phyloP scores from a whole-genome alignment of 2,329 filamentous ascomycete species.

The Diaporthe citri region DNA sequence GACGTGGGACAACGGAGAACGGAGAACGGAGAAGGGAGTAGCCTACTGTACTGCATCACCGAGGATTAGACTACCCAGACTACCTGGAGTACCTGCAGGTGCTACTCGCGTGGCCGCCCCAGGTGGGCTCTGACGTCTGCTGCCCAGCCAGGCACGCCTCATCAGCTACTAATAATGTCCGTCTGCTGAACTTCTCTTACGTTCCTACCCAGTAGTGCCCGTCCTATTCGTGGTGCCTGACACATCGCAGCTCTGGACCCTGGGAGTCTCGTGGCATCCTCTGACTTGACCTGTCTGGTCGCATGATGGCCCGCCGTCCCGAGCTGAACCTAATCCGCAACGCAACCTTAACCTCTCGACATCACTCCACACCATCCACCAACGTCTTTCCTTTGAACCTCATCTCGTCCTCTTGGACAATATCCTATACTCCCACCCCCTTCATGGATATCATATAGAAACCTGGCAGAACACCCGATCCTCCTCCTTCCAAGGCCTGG shows the following conservation, averaged over 20 bases:
- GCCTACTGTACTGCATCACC: background rate
- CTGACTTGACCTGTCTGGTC: slow-evolving; percentile 43
- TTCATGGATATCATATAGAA: slow-evolving; percentile 27
- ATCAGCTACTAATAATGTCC: background rate
- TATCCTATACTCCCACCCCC: background rate
- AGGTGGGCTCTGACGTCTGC: slow-evolving; percentile 26
- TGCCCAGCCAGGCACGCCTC: slow-evolving; percentile 10
- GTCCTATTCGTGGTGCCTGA: slow-evolving; percentile 9
- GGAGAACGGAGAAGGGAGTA: background rate
- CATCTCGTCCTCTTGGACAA: background rate
- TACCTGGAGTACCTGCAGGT: background rate
- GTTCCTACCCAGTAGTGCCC: slow-evolving; percentile 2
- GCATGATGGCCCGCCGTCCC: slow-evolving; percentile 41
- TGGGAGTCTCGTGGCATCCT: slow-evolving; percentile 47
- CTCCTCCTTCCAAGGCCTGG: background rate
- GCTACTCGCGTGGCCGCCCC: slow-evolving; percentile 16
- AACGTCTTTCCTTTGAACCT: background rate
- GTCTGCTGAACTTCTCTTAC: slow-evolving; percentile 13
- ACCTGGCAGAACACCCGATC: background rate
- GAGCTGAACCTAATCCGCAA: slow-evolving; percentile 17
- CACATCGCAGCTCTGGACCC: slow-evolving; percentile 10
- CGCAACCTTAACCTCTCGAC: background rate
- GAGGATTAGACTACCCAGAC: background rate
- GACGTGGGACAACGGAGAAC: background rate
- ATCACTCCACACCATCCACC: background rate